Evolutionary conservation across 2,329 filamentous ascomycete species (phyloP).

Genomic region (Zopfia rhizophila): DNA sequence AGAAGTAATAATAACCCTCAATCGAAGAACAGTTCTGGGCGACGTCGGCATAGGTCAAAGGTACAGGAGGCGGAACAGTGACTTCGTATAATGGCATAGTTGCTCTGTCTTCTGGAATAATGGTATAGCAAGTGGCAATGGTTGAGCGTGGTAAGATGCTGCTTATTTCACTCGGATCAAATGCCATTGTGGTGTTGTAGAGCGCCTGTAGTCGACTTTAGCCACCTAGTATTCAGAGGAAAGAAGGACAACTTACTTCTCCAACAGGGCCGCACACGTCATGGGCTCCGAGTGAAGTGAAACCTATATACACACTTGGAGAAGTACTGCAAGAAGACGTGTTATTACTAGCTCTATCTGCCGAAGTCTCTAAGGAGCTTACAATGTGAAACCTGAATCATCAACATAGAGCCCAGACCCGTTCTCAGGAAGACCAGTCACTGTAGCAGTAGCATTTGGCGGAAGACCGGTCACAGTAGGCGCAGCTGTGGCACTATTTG

Average conservation of each 20-base stretch:
- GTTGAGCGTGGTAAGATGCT: constrained; percentile 5
- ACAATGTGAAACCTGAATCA: constrained; percentile 22
- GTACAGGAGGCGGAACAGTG: neutral
- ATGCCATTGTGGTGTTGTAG: constrained; percentile 19
- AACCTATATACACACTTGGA: constrained; percentile 20
- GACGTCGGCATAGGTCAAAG: constrained; percentile 14
- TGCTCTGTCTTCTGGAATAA: neutral
- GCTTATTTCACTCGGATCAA: constrained; percentile 21
- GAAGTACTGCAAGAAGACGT: constrained; percentile 4
- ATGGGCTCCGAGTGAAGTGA: constrained; percentile 11
- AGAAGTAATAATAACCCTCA: constrained; percentile 18
- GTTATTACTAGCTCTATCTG: neutral
- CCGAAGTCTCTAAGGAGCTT: neutral
- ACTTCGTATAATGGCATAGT: neutral
- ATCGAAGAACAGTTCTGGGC: constrained; percentile 22
- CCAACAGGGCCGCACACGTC: constrained; percentile 9
- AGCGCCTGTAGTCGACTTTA: too few species aligned
- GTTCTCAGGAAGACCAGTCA: constrained; percentile 1
- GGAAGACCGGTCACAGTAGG: constrained; percentile 14
- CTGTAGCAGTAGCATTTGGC: constrained; percentile 6
- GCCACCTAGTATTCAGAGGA: too few species aligned
- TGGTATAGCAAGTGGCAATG: neutral
- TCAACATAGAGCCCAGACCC: constrained; percentile 18
- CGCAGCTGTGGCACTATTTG: neutral
- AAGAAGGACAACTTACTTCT: constrained; percentile 7